These are phyloP conservation scores for grape (Vitis vinifera) DNA, from an alignment of 164 flowering plant species.

Conservation along the genomic window DNA sequence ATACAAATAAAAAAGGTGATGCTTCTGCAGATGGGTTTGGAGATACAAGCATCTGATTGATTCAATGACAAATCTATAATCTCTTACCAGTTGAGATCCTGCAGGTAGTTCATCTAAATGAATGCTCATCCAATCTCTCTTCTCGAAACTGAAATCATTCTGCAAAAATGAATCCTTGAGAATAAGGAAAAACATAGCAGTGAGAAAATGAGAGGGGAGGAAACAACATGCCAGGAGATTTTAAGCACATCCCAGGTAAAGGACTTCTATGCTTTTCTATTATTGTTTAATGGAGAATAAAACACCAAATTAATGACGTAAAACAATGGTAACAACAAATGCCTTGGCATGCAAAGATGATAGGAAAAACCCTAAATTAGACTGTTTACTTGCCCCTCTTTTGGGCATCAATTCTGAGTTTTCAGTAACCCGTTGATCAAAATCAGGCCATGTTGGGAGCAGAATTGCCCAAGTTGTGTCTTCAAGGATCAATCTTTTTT, in stretches of 20 bases:
- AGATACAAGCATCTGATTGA: neutral
- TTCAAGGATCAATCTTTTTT: neutral
- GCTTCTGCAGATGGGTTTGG: neutral
- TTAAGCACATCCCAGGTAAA: neutral
- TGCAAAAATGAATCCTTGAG: slow-evolving; percentile 2
- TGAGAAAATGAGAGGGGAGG: neutral
- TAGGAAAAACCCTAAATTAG: neutral
- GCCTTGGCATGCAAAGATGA: neutral
- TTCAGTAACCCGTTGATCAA: neutral
- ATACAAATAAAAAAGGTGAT: neutral
- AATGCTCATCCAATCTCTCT: slow-evolving; percentile 22
- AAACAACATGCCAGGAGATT: neutral
- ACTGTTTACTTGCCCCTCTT: neutral
- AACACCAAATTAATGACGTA: neutral
- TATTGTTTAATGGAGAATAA: neutral
- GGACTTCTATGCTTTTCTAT: neutral
- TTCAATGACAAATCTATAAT: neutral
- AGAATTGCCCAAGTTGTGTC: neutral
- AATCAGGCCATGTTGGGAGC: neutral
- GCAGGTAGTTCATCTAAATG: slow-evolving; percentile 7
- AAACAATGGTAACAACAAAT: neutral
- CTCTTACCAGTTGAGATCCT: slow-evolving; percentile 14
- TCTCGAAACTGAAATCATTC: slow-evolving; percentile 21
- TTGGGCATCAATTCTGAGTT: neutral
- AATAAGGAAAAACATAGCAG: neutral